phyloP scores from a whole-genome alignment of 225 moss, liverwort and hornwort species.

The Takakia lepidozioides region DNA sequence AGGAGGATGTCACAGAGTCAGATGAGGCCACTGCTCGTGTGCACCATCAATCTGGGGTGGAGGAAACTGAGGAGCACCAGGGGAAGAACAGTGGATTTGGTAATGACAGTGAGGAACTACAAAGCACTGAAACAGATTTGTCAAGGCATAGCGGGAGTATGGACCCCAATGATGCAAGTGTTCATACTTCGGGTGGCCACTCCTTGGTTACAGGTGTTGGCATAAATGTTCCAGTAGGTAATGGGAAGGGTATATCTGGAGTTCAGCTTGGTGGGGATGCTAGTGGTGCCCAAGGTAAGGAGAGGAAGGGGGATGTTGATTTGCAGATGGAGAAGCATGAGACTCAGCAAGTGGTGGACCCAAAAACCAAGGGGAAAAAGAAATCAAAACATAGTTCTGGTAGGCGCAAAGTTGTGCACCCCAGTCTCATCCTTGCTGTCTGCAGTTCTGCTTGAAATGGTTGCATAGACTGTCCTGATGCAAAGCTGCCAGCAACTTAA shows the following conservation, averaged over 20 bases:
- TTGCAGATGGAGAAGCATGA: constrained; percentile 1
- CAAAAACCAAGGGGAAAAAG: constrained; percentile 22
- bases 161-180: no score
- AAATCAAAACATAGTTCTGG: constrained; percentile 30
- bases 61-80: constrained; percentile 9
- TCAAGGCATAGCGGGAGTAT: not conserved
- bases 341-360: not conserved
- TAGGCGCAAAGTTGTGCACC: no score
- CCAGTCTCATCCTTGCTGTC: no score
- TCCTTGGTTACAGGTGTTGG: constrained; percentile 7
- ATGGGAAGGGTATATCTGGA: constrained; percentile 11
- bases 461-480: no score
- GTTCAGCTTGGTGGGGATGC: constrained; percentile 3
- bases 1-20: constrained; percentile 5
- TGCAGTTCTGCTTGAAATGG: no score
- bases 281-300: not conserved
- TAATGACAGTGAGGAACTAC: constrained; percentile 17
- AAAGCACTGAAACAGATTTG: constrained; percentile 6
- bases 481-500: no score
- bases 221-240: constrained; percentile 8
- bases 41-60: not conserved
- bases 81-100: constrained; percentile 9
- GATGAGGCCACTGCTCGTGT: not conserved
- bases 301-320: constrained; percentile 3
- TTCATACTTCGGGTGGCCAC: constrained; percentile 5